Evolutionary conservation across 768 basidiomycete genomes (phyloP).

Genomic region (Hydnomerulius pinastri): DNA sequence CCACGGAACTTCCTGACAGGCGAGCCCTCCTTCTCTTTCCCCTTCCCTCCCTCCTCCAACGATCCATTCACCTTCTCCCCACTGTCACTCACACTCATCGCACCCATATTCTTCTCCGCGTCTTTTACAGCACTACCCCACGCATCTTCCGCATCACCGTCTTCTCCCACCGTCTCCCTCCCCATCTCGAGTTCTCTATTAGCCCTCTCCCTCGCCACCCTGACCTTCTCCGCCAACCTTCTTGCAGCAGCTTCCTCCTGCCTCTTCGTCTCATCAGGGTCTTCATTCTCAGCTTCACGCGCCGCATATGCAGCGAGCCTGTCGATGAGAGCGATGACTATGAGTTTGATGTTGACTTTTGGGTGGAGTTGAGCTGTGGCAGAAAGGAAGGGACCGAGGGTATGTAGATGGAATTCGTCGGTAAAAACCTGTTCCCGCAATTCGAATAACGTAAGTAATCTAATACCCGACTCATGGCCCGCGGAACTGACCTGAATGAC

Average conservation of each 20-base stretch:
- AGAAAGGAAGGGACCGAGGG: constrained; percentile 93
- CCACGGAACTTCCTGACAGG: constrained; percentile 87
- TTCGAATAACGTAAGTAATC: not conserved
- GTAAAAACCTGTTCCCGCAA: constrained; percentile 76
- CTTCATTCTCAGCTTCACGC: constrained; percentile 94
- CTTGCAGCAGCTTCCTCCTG: constrained; percentile 93
- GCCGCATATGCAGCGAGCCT: constrained; percentile 95
- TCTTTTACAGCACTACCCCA: constrained; percentile 26
- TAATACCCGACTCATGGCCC: not conserved
- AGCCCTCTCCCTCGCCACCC: constrained; percentile 63
- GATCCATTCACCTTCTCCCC: constrained; percentile 21
- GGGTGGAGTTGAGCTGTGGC: constrained; percentile 96
- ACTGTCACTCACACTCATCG: not conserved
- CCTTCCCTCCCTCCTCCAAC: constrained; percentile 43
- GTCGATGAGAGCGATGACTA: constrained; percentile 97
- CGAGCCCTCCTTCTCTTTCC: constrained; percentile 59
- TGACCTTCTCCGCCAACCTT: constrained; percentile 85
- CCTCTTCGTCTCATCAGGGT: constrained; percentile 89
- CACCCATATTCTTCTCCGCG: constrained; percentile 18
- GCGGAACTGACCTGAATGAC: constrained; percentile 81
- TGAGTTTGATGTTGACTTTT: constrained; percentile 97
- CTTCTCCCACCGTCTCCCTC: constrained; percentile 25
- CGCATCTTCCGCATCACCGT: constrained; percentile 25
- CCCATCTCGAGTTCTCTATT: constrained; percentile 55
- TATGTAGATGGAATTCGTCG: constrained; percentile 96